A percentile compares a stretch with the other conserved stretches of the same genome.
Evolutionary conservation across 2,329 filamentous ascomycete genomes (phyloP).

Genomic region (Alternaria sp.): DNA sequence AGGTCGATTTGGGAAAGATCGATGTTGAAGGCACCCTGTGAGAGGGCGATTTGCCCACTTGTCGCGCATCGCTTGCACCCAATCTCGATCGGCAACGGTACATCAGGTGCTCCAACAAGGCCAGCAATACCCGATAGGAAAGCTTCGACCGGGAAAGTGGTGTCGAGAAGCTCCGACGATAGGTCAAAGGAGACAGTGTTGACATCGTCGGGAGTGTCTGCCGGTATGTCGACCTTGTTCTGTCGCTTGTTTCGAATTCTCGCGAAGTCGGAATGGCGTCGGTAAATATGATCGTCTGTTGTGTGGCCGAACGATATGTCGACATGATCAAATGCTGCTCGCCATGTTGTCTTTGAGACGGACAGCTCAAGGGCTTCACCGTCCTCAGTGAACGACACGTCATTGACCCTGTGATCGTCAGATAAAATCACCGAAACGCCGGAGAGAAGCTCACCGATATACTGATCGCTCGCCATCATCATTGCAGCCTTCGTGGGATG

Average conservation of each 20-base stretch:
- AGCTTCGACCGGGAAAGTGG: conserved; percentile 27
- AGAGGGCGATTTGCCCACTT: conserved; percentile 38
- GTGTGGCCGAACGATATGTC: conserved; percentile 44
- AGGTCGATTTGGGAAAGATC: conserved; percentile 31
- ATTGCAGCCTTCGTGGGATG: conserved; percentile 47
- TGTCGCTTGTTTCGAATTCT: conserved; percentile 26
- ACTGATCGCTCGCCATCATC: conserved; percentile 44
- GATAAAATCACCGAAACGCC: neutral
- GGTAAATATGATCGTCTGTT: conserved; percentile 34
- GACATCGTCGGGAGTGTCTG: conserved; percentile 25
- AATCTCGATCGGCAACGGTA: conserved; percentile 31
- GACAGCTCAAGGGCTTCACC: conserved; percentile 34
- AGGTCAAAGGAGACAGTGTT: conserved; percentile 31
- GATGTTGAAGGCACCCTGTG: conserved; percentile 39
- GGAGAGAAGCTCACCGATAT: conserved; percentile 32
- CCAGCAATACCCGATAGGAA: conserved; percentile 23
- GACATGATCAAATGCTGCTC: conserved; percentile 38
- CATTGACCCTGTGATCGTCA: conserved; percentile 26
- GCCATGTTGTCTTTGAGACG: conserved; percentile 31
- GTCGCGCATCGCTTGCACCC: conserved; percentile 47
- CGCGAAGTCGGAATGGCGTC: conserved; percentile 36
- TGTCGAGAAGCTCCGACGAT: conserved; percentile 27
- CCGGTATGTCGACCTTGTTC: conserved; percentile 24
- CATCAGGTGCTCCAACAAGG: conserved; percentile 18
- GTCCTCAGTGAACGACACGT: conserved; percentile 28